Conservation (phyloP, 2,329 filamentous ascomycete species). For the Aaosphaeria arxii region DNA sequence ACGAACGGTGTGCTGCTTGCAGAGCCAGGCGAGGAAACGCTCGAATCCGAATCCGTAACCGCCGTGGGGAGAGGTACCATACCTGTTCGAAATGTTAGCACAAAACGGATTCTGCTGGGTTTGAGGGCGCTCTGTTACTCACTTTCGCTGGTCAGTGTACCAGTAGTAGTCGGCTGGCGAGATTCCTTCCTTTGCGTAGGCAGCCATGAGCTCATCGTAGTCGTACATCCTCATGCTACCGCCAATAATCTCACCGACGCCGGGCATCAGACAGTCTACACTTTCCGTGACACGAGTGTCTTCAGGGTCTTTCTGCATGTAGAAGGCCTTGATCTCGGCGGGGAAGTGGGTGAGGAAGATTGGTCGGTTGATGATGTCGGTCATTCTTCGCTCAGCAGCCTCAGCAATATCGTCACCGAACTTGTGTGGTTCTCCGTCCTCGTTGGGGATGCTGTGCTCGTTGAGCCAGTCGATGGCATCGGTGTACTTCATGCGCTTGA, state of each 20-base stretch:
- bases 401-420: conserved; percentile 99
- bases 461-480: conserved; percentile 94
- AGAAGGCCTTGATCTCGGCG: conserved; percentile 96
- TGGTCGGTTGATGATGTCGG: conserved; percentile 89
- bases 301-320: conserved; percentile 86
- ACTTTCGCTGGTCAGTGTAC: conserved; percentile 98
- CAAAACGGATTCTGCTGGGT: background rate
- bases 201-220: conserved; percentile 78
- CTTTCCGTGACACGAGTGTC: conserved; percentile 87
- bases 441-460: conserved; percentile 87
- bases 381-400: conserved; percentile 95
- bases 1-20: conserved; percentile 63
- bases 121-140: conserved; percentile 40
- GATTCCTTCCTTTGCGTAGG: conserved; percentile 84
- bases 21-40: conserved; percentile 69
- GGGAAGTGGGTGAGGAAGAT: conserved; percentile 98
- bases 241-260: conserved; percentile 94
- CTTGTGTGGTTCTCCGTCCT: conserved; percentile 82
- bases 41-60: conserved; percentile 92
- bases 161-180: conserved; percentile 88
- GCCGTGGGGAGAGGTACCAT: conserved; percentile 87
- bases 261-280: conserved; percentile 85
- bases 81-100: conserved; percentile 49
- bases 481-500: conserved; percentile 90
- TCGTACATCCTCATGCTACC: conserved; percentile 95